Evolutionary conservation across 345 rosid genomes (phyloP).

Genomic region (Hevea brasiliensis): DNA sequence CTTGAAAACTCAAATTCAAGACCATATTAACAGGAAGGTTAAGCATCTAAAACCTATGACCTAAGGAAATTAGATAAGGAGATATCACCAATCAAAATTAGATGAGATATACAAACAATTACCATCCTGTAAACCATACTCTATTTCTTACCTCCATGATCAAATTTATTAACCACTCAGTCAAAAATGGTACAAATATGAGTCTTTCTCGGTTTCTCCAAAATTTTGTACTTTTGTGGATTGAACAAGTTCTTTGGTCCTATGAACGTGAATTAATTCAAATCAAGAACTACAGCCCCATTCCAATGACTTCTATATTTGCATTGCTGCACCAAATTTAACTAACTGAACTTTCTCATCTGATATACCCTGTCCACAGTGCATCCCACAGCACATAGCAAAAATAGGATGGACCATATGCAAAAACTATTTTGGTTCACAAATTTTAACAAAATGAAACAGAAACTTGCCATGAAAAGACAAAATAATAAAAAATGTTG

Average conservation of each 20-base stretch:
- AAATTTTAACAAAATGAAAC: too few species aligned
- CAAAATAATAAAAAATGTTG: too few species aligned
- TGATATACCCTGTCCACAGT: neutral
- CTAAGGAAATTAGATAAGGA: too few species aligned
- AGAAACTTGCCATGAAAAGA: too few species aligned
- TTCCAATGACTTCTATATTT: neutral
- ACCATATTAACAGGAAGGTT: too few species aligned
- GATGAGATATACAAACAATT: neutral
- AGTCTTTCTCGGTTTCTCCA: neutral
- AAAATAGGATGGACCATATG: neutral
- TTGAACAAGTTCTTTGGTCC: neutral
- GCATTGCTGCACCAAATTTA: neutral
- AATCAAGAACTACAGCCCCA: neutral
- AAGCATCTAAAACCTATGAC: too few species aligned
- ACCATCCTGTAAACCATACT: neutral
- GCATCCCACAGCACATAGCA: neutral
- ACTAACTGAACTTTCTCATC: neutral
- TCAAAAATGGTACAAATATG: neutral
- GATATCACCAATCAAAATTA: too few species aligned
- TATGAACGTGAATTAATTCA: too few species aligned
- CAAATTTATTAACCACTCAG: neutral
- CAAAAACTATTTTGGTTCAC: neutral
- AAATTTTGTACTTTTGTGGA: neutral
- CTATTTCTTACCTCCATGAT: neutral
- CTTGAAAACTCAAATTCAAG: too few species aligned